These are phyloP conservation scores for Syzygium aqueum DNA, from an alignment of 345 rosid genomes.

Conservation along the genomic window DNA sequence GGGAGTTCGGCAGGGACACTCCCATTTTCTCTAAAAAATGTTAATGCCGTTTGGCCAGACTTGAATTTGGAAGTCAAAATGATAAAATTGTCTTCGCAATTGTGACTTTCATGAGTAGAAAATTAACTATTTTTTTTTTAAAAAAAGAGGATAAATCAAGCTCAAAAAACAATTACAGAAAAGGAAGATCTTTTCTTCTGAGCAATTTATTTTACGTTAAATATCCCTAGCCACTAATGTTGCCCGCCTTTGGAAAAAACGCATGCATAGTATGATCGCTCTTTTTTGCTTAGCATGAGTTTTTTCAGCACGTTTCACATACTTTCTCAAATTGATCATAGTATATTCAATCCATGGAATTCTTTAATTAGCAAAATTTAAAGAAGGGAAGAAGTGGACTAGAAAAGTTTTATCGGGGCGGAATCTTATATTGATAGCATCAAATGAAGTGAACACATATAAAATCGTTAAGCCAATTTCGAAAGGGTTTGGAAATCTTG, in stretches of 20 bases:
- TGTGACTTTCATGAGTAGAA: neutral
- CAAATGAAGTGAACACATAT: fast-evolving
- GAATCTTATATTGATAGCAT: neutral
- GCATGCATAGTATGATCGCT: neutral
- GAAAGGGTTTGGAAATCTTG: neutral
- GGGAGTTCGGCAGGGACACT: neutral
- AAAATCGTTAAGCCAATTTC: neutral
- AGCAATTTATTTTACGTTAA: no score
- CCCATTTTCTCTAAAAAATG: neutral
- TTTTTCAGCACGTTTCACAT: neutral
- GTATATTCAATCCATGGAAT: neutral
- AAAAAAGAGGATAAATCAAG: neutral
- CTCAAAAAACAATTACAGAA: neutral
- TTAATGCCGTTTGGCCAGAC: neutral
- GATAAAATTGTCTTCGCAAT: neutral
- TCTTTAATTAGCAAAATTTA: neutral
- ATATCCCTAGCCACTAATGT: no score
- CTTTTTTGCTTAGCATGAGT: neutral
- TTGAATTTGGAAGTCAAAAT: neutral
- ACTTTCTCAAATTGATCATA: neutral
- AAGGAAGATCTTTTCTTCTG: no score
- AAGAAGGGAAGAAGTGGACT: neutral
- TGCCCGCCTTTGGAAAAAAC: no score
- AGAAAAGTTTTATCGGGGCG: neutral
- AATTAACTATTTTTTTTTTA: neutral